Evolutionary conservation across 208 protist species (phyloP).

Genomic region (Entamoeba nuttalli): DNA sequence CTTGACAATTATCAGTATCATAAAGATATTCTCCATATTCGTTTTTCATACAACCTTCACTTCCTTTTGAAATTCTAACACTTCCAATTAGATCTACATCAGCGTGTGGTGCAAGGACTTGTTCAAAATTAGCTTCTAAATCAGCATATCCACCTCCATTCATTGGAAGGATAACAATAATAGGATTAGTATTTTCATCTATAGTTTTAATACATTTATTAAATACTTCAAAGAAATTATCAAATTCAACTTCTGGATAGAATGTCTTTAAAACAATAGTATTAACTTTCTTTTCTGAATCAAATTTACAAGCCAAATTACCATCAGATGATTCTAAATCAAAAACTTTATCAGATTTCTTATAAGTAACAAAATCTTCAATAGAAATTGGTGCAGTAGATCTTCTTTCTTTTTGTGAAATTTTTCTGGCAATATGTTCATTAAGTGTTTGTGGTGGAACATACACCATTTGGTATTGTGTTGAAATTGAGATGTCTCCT

Average conservation of each 20-base stretch:
- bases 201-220: background rate
- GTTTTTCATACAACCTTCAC: background rate
- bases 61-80: background rate
- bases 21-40: background rate
- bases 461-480: background rate
- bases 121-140: background rate
- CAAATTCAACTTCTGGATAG: background rate
- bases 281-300: background rate
- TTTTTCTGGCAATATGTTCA: too few species aligned
- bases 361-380: background rate
- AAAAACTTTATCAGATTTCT: background rate
- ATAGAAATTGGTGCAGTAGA: background rate
- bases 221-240: background rate
- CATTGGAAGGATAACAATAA: background rate
- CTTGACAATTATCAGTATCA: background rate
- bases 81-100: background rate
- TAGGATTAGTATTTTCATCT: background rate
- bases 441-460: background rate
- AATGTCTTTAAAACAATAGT: background rate
- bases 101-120: background rate
- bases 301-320: background rate
- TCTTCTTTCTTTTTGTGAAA: background rate
- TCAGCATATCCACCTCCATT: background rate
- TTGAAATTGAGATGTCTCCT: background rate
- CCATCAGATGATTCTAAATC: background rate